Percentiles rank a stretch among this genome's conserved stretches.
phyloP scores from a whole-genome alignment of 2,329 filamentous ascomycete species.

The Ophiostoma piceae region DNA sequence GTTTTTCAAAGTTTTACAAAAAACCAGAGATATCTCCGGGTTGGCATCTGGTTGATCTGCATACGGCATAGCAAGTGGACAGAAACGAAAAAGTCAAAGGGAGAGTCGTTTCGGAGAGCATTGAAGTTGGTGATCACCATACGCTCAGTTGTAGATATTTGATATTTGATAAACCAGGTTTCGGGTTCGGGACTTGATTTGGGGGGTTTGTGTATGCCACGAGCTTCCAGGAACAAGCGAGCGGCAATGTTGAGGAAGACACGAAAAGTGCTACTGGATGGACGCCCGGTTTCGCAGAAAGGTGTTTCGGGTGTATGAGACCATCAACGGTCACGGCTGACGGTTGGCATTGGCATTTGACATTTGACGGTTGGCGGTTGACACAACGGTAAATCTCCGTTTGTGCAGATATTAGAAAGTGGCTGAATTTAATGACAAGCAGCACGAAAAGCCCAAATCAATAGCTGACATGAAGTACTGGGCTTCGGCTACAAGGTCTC shows the following conservation, averaged over 20 bases:
- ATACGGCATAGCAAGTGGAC: neutral
- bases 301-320: neutral
- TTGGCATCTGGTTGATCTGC: constrained; percentile 6
- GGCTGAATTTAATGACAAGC: neutral
- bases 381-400: neutral
- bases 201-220: neutral
- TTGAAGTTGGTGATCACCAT: neutral
- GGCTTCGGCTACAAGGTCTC: too few relatives aligned
- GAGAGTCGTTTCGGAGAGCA: neutral
- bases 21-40: constrained; percentile 1
- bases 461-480: too few relatives aligned
- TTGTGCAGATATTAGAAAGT: neutral
- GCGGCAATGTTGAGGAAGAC: neutral
- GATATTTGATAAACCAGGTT: neutral
- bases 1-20: neutral
- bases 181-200: neutral
- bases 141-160: neutral
- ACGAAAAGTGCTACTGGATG: neutral
- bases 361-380: neutral
- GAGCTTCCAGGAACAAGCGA: neutral
- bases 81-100: neutral
- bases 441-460: neutral
- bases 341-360: too few relatives aligned
- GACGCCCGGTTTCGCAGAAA: neutral
- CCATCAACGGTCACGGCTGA: neutral